Conservation (phyloP, 163 green algal species). For the Chlorella variabilis region DNA sequence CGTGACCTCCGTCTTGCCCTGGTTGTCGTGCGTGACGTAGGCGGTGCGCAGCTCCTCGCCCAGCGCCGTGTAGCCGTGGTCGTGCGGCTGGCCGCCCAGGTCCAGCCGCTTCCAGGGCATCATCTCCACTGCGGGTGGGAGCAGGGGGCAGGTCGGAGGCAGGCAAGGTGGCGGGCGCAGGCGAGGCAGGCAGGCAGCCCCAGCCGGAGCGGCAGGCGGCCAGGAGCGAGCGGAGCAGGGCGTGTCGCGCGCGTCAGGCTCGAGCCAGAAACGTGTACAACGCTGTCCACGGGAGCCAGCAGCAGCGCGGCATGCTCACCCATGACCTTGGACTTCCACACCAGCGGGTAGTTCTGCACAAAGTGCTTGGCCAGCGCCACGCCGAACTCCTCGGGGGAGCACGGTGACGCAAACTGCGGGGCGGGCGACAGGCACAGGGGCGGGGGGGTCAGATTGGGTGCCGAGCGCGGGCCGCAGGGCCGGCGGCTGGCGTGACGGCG, state of each 20-base stretch:
- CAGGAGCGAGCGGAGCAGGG: too few species aligned
- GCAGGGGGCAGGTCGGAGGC: not conserved
- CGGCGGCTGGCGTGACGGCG: too few species aligned
- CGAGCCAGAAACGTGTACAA: too few species aligned
- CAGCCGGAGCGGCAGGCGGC: not conserved
- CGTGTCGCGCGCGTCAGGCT: too few species aligned
- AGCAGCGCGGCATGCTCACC: too few species aligned
- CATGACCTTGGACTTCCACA: slow-evolving; percentile 86
- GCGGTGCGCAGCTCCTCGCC: slow-evolving; percentile 57
- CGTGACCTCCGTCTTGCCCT: slow-evolving; percentile 53
- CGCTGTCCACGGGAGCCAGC: too few species aligned
- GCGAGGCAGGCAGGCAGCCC: not conserved
- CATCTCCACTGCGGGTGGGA: slow-evolving; percentile 73
- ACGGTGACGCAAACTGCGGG: slow-evolving; percentile 60
- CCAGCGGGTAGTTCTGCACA: slow-evolving; percentile 82
- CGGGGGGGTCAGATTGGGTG: too few species aligned
- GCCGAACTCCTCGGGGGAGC: slow-evolving; percentile 89
- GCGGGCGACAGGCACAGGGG: not conserved
- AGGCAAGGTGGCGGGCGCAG: not conserved
- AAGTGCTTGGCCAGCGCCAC: slow-evolving; percentile 89
- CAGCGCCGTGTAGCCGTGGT: slow-evolving; percentile 65
- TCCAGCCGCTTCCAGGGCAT: slow-evolving; percentile 83
- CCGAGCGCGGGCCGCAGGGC: too few species aligned
- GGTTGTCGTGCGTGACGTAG: slow-evolving; percentile 47
- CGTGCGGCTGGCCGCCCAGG: slow-evolving; percentile 70